Evolutionary conservation across 2,329 filamentous ascomycete species (phyloP), one percentile per base, ranked within the genome.

Genomic region (Pseudogymnoascus sp.): DNA sequence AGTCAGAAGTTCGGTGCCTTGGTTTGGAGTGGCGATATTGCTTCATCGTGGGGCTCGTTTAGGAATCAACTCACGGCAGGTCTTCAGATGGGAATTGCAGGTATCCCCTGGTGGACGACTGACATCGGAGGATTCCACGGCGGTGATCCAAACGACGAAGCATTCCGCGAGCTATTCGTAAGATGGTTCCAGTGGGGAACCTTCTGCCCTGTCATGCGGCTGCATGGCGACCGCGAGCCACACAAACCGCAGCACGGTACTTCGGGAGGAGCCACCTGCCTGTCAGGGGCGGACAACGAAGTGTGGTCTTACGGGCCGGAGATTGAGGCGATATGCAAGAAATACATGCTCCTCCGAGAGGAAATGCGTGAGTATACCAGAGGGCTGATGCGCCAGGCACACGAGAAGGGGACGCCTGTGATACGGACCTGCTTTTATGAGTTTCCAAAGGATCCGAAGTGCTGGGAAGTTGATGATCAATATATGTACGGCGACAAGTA

Each of bases 61-160:
- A 78, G 82, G 3, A 80, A 83, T 64, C 85, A 89, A 70, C 75
- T 89, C 2, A 78, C 83, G 0, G 86, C 86, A 0, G 86, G 86
- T 0, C 74, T 89, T 19, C 86, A 87, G 69, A 87, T 88, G 82
- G 86, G 84, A 0, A 74, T 89, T 4, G 78, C 84, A 0, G 86
- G 86, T 0, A 78, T 89, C 8, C 81, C 84, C 0, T 88, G 85
- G 85, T 89, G 84, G 84, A 89, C 86, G 0, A 89, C 86, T 0
- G 86, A 89, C 67, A 89, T 89, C 61, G 86, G 87, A 1, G 87
- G 87, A 0, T 89, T 89, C 69, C 86, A 89, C 68, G 86, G 86
- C 4, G 86, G 86, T 0, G 78, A 86, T 65, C 83, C 85, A 0
- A 71, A 76, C 0, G 80, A 86, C 56, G 73, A 76, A 1, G 75